These are phyloP conservation scores for Vitis hybrid DNA, from an alignment of 177 flowering plant species.

Conservation along the genomic window DNA sequence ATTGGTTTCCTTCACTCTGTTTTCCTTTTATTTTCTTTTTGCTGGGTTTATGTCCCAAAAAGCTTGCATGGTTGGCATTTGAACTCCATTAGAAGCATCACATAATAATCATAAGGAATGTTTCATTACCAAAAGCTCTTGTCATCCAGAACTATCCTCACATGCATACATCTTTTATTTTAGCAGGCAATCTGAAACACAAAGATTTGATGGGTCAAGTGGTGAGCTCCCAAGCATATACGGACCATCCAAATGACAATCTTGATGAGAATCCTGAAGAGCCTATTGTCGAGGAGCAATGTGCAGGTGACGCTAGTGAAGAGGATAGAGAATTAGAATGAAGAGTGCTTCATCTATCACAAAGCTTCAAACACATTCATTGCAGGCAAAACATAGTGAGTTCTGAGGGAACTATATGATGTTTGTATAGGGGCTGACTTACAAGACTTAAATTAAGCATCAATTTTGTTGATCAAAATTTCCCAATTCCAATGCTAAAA, in stretches of 20 bases:
- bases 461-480: too few species aligned
- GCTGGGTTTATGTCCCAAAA: too few species aligned
- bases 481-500: too few species aligned
- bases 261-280: constrained; percentile 27
- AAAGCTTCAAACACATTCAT: neutral
- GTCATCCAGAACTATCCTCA: neutral
- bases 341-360: neutral
- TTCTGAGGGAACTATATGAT: too few species aligned
- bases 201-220: constrained; percentile 79
- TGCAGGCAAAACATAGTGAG: neutral
- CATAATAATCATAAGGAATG: too few species aligned
- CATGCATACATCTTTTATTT: neutral
- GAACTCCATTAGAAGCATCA: neutral
- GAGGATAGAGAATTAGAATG: constrained; percentile 22
- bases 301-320: constrained; percentile 19
- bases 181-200: constrained; percentile 78
- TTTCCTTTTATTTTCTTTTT: too few species aligned
- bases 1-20: too few species aligned
- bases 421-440: too few species aligned
- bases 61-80: neutral
- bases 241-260: constrained; percentile 31
- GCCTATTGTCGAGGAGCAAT: constrained; percentile 24
- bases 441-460: too few species aligned
- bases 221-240: constrained; percentile 80
- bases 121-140: neutral